Evolutionary conservation across 2,329 filamentous ascomycete genomes (phyloP), one percentile per base, ranked within the genome.

Genomic region (Fonsecaea pedrosoi): DNA sequence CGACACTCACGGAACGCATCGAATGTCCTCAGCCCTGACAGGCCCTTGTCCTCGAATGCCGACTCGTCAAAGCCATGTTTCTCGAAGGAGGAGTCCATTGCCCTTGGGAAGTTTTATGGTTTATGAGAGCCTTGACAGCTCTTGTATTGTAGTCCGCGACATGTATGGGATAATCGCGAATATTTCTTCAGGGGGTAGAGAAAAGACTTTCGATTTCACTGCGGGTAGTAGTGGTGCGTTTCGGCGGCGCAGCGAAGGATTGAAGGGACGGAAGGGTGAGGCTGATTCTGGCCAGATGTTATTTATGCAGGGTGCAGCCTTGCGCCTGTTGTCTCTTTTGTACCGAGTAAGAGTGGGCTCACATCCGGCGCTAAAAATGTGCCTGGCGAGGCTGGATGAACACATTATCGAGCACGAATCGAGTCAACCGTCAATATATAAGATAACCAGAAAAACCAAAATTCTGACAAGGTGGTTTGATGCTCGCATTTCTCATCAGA

Each of bases 1-100:
- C 25, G 45, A 73, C 85, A 66, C 91, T 77, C 87, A 97, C 93
- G 94, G 79, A 99, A 99, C 72, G 94, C 94, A 83, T 99, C 95
- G 80, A 99, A 99, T 67, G 94, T 93, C 79, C 89, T 90, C 75
- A 96, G 74, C 65, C 84, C 78, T 61, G 78, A 80, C 66, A 84
- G 74, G 64, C 87, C 85, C 77, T 90, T 89, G 73, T 92, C 89
- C 75, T 87, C 91, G 81, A 97, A 97, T 70, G 87, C 82, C 78
- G 91, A 90, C 74, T 97, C 93, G 75, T 93, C 86, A 73, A 94
- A 85, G 72, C 84, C 84, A 73, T 87, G 85, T 70, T 90, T 85
- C n/a, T 69, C 69, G 38, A 71, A 71, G 9, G 69, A 67, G 30
- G 69, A 68, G 54, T 71, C 65, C 65, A 68, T 71, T 53, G 60